phyloP scores from a whole-genome alignment of 2,329 filamentous ascomycete species.

The Fusarium brevicatenulatum region DNA sequence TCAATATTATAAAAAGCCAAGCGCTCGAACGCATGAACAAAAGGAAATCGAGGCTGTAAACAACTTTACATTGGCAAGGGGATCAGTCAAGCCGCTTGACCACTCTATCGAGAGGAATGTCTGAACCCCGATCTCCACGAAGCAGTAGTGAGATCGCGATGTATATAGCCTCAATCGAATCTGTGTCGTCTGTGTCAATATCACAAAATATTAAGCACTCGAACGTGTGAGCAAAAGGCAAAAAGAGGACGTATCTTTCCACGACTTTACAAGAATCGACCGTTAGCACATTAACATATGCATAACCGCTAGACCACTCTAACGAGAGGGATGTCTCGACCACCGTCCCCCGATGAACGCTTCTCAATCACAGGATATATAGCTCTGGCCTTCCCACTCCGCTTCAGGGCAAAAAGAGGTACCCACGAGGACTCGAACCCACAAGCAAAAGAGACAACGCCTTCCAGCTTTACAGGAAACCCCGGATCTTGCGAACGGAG shows the following conservation, averaged over 20 bases:
- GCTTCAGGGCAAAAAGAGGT: not conserved
- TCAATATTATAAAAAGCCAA: not conserved
- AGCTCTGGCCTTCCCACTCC: not conserved
- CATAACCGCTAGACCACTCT: not conserved
- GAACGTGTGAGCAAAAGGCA: not conserved
- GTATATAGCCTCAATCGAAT: not conserved
- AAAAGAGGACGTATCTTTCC: not conserved
- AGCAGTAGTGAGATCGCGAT: not conserved
- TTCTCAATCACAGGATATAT: not conserved
- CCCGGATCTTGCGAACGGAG: too few relatives aligned
- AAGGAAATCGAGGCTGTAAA: not conserved
- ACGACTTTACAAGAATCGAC: not conserved
- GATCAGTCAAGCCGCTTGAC: not conserved
- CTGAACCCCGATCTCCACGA: not conserved
- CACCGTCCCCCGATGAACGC: not conserved
- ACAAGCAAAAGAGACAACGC: not conserved
- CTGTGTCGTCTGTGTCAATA: rapidly evolving
- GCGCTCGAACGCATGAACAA: not conserved
- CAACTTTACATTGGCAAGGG: not conserved
- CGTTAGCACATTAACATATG: not conserved
- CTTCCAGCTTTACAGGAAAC: not conserved
- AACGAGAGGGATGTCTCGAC: not conserved
- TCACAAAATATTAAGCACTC: not conserved
- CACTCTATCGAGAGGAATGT: not conserved
- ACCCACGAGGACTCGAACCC: rapidly evolving